Conservation (phyloP, 371 early-diverging fungal species). For the Smittium culicis region DNA sequence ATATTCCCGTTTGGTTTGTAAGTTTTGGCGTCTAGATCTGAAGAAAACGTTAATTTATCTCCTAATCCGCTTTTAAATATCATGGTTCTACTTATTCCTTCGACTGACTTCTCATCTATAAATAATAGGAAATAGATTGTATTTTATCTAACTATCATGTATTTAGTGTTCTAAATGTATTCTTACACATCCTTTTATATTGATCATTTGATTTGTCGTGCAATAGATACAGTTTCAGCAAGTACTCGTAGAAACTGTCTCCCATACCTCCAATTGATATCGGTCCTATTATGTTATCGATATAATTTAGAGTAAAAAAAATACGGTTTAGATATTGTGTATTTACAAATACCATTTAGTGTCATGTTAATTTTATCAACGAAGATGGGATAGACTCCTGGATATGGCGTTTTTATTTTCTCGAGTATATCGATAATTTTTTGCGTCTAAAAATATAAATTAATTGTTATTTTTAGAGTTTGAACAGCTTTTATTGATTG, state of each 20-base stretch:
- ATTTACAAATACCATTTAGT: slow-evolving; percentile 14
- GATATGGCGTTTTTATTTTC: slow-evolving; percentile 6
- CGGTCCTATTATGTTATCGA: neutral
- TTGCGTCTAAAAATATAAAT: slow-evolving; percentile 1
- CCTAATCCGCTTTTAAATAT: slow-evolving; percentile 32
- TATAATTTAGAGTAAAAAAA: neutral
- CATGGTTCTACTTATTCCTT: slow-evolving; percentile 56
- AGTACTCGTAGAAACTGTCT: slow-evolving; percentile 90
- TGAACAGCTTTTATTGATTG: no score
- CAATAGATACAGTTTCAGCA: slow-evolving; percentile 73
- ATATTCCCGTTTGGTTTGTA: neutral
- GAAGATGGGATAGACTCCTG: slow-evolving; percentile 26
- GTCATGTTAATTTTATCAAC: slow-evolving; percentile 23
- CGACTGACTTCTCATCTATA: slow-evolving; percentile 32
- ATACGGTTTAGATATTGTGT: no score
- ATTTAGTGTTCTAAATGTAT: neutral
- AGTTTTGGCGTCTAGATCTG: neutral
- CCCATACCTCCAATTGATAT: slow-evolving; percentile 65
- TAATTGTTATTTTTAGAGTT: no score
- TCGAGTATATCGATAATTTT: slow-evolving; percentile 8
- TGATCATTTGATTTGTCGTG: slow-evolving; percentile 46
- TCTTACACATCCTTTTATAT: slow-evolving; percentile 51
- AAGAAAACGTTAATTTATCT: neutral
- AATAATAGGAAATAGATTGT: neutral
- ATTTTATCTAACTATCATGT: neutral